Base-by-base conservation (phyloP, 352 stramenopile genomes). In the Phytophthora sojae region DNA sequence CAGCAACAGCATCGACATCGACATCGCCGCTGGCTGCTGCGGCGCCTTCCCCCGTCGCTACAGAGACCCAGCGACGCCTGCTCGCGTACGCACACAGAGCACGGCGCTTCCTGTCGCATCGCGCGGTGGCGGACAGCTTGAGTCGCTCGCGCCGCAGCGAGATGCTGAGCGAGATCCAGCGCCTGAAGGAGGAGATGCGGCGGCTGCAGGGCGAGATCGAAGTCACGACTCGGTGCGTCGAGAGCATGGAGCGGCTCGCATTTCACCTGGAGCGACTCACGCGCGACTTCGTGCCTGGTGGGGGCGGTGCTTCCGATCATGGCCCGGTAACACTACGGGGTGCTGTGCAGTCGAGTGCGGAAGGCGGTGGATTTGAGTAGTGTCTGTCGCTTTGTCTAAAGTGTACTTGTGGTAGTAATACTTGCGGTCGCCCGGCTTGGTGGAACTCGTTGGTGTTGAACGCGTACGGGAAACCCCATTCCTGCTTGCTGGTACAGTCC, bases 181-280 rank as follows among this genome's bases (percentile, higher is more conserved):
- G 67, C 11, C 63, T 86, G 19, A 76, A 76, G 15, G 57, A 66
- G 6, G 57, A 78, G n/a, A 73, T 77, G 26, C 45, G 61, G 52
- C 44, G 49, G 6, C 60, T 88, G 4, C 60, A 88, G 57, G 53
- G 61, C 9, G 69, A 83, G 52, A 68, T 86, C 21, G 71, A 86
- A 47, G 60, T 70, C 55, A 85, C 78, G 17, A 72, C 64, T 30
- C 76, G 71, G 44, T 79, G 58, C 26, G 61, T 88, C 14, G 70
- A 76, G 58, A 71, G 54, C 19, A 80, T 86, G 54, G 76, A 85
- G 42, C 76, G 61, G 1, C 66, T 88, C 56, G 74, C 73, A 8
- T 64, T 71, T 26, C 73, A 77, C 23, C 61, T 88, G 26, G 56
- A 83, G 49, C 49, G 49, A 19, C 69, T 85, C 53, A 75, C 69